Evolutionary conservation across 192 early-diverging fungal genomes (phyloP).

Genomic region (Helicostylum pulchrum): DNA sequence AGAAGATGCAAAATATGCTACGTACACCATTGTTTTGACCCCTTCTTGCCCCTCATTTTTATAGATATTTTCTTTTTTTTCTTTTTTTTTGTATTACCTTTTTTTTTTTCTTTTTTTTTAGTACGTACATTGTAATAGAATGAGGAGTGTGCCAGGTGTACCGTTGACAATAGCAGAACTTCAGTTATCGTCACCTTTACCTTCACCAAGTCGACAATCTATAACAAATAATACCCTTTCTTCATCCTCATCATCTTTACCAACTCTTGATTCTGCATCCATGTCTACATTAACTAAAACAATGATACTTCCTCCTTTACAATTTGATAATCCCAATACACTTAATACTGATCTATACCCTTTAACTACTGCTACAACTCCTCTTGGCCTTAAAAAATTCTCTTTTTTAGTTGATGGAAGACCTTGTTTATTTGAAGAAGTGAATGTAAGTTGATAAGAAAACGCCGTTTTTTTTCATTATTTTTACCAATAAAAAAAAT

Average conservation of each 20-base stretch:
- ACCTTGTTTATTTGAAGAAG: constrained; percentile 18
- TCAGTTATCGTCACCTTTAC: constrained; percentile 14
- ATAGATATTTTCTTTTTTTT: no score
- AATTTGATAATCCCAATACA: background rate
- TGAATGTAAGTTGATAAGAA: constrained; percentile 1
- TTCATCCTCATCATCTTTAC: background rate
- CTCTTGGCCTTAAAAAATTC: constrained; percentile 5
- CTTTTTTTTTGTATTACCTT: no score
- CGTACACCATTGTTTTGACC: no score
- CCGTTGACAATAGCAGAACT: constrained; percentile 9
- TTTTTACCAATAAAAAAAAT: background rate
- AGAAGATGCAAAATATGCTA: no score
- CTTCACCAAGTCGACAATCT: constrained; percentile 13
- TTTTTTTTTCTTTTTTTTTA: no score
- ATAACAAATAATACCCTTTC: constrained; percentile 1
- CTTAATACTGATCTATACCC: constrained; percentile 20
- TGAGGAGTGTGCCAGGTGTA: background rate
- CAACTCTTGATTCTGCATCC: constrained; percentile 2
- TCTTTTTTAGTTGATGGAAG: constrained; percentile 16
- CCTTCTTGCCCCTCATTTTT: no score
- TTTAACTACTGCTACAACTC: constrained; percentile 6
- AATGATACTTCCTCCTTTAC: constrained; percentile 7
- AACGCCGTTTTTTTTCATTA: background rate
- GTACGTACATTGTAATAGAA: no score
- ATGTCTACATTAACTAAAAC: background rate